Evolutionary conservation across 2,329 filamentous ascomycete species (phyloP).

Genomic region (Fusarium drepaniforme): DNA sequence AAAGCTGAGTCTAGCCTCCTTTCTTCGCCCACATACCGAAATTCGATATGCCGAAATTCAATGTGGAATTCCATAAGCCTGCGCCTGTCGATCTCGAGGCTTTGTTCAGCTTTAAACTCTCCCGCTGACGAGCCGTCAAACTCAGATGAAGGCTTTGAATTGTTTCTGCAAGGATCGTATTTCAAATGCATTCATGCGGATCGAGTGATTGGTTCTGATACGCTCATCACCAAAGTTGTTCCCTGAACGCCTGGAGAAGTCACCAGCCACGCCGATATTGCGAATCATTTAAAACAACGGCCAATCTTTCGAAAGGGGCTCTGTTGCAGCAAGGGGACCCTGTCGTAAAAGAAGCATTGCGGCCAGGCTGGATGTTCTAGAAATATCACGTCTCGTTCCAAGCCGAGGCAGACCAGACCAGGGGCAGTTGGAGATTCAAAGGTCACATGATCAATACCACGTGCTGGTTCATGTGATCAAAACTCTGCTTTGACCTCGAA

Average conservation of each 20-base stretch:
- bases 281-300: slow-evolving; percentile 10
- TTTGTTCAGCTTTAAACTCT: not conserved
- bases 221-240: not conserved
- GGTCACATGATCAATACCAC: slow-evolving; percentile 3
- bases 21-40: not conserved
- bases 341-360: slow-evolving; percentile 6
- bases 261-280: slow-evolving; percentile 15
- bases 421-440: not conserved
- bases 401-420: not conserved
- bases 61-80: not conserved
- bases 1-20: not conserved
- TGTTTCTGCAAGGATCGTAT: slow-evolving; percentile 3
- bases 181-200: not conserved
- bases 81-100: slow-evolving; percentile 6
- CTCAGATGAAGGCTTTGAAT: not conserved
- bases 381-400: slow-evolving; percentile 17
- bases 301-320: slow-evolving; percentile 11
- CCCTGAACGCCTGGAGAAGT: slow-evolving; percentile 17
- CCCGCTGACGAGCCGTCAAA: not conserved
- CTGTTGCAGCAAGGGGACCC: slow-evolving; percentile 7
- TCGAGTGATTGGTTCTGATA: not conserved
- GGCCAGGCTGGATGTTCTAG: slow-evolving; percentile 1
- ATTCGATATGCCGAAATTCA: not conserved
- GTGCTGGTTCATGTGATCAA: not conserved
- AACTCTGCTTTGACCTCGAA: fast-evolving